Evolutionary conservation across 2,329 filamentous ascomycete species (phyloP), one percentile per base, ranked within the genome.

Genomic region (Zalaria obscura): DNA sequence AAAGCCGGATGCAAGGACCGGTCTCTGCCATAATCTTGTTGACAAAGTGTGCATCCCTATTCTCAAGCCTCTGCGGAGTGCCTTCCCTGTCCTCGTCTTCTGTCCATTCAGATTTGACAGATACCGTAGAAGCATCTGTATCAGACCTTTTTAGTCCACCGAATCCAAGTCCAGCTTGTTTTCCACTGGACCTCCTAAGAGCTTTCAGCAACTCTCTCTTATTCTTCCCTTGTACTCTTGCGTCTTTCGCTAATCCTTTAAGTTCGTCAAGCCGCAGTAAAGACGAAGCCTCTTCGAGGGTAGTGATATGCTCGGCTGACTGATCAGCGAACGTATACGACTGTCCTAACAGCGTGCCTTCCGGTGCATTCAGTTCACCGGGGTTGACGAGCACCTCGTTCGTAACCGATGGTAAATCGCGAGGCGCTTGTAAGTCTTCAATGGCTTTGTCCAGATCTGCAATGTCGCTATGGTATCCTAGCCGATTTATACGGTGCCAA

Each of bases 261-360:
- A 96, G 68, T 62, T 98, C 91, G 37, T 95, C 87, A 0, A 96
- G 66, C n/a, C 78, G 75, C 4, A 98, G 64, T 1, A 96, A 66
- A 1, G 80, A 76, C 0, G 84, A 83, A 3, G 88, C 88, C 57
- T 94, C 86, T 56, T 93, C 81, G 2, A 96, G 63, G 0, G 78
- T 81, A 4, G 69, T 78, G 46, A 96, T 87, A 45, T 73, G 68
- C 5, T 81, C 71, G 43, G 82, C 75, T 1, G 83, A 91, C 6
- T 71, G 67, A 60, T 95, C 86, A 3, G 85, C 86, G 60, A 96
- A 95, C 0, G 71, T 72, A 55, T 93, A 93, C 0, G 52, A 63
- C 7, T 69, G 59, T 1, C 64, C 68, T 1, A 88, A 59, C 3
- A 59, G 58, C 4, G 63, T 65, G 3, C 64, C 68, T 44, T 65